Base-by-base conservation (phyloP, 2,329 filamentous ascomycete species). In the Phialocephala subalpina region DNA sequence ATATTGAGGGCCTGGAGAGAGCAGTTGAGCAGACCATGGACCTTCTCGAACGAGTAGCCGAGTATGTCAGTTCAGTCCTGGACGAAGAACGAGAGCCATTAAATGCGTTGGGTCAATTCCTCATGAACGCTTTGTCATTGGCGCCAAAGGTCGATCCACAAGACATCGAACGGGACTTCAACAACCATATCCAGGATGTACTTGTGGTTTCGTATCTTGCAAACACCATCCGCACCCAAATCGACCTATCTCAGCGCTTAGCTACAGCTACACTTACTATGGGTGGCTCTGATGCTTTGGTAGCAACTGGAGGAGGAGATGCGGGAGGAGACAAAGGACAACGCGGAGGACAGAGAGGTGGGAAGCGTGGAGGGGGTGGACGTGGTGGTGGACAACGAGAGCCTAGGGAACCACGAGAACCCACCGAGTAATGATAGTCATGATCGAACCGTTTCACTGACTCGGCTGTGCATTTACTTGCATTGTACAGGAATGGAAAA, bases 161-260 rank as follows among this genome's bases (percentile, higher is more conserved):
- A 68, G 92, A 97, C 79, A 94, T 99, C 77, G 96, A 99, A 86
- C 87, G 91, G 78, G 94, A 98, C 84, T 99, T 99, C 88, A 99
- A 99, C 89, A 97, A 97, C 85, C 96, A 99, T 84, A 94, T 99
- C 81, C 96, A 99, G 84, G 96, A 99, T 80, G 94, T 99, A 68
- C 90, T 99, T 72, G 94, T 98, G 80, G 94, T 99, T 75, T 97
- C 94, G 73, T 99, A 99, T 84, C 87, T 99, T 71, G 94, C 96
- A 79, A 99, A 98, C 86, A 97, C 94, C 72, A 97, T 98, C 82
- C 93, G 95, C 80, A 98, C 95, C 73, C 96, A 99, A 84, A 97
- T 99, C 83, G 96, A 98, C 77, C 89, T 99, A 66, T 97, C 94
- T 71, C 97, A 98, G 86, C 89, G 95, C 70, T 85, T 99, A 77